These are phyloP conservation scores for Fragosphaeria purpurea DNA, from an alignment of 2,329 filamentous ascomycete species.

Conservation along the genomic window DNA sequence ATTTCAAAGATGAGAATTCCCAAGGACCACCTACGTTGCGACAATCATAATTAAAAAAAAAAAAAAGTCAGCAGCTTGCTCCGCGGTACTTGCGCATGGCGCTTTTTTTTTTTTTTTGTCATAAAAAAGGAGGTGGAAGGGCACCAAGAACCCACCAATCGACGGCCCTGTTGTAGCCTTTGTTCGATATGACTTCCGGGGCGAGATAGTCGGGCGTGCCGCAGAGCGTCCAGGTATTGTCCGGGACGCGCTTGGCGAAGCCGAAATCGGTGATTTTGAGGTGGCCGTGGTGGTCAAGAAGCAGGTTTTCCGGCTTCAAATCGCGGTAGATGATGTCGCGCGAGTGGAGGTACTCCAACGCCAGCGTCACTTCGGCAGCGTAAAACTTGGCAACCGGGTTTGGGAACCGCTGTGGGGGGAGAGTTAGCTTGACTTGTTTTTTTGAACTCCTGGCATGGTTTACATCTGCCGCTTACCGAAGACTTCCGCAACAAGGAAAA, in stretches of 20 bases:
- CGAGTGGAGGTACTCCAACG: slow-evolving; percentile 87
- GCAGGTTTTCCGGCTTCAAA: slow-evolving; percentile 87
- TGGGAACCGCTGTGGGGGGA: slow-evolving; percentile 68
- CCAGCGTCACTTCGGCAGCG: slow-evolving; percentile 90
- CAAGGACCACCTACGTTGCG: slow-evolving; percentile 73
- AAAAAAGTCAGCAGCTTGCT: background rate
- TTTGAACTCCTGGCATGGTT: background rate
- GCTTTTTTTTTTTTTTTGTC: too few relatives aligned
- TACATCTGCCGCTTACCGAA: slow-evolving; percentile 49
- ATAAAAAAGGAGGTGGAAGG: background rate
- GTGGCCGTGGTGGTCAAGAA: slow-evolving; percentile 86
- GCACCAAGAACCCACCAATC: slow-evolving; percentile 61
- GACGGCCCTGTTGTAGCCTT: slow-evolving; percentile 98
- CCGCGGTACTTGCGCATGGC: too few relatives aligned
- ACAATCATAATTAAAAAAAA: background rate
- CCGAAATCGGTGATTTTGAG: slow-evolving; percentile 98
- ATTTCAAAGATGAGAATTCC: slow-evolving; percentile 99
- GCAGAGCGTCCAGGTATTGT: slow-evolving; percentile 98
- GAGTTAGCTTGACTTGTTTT: background rate
- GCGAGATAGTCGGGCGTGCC: slow-evolving; percentile 96
- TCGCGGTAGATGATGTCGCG: slow-evolving; percentile 98
- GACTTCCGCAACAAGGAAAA: slow-evolving; percentile 94
- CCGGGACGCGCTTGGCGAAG: slow-evolving; percentile 94
- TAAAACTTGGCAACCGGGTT: slow-evolving; percentile 99
- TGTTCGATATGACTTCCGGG: slow-evolving; percentile 96